Conservation (phyloP, 352 stramenopile genomes). For the Elongisporangium undulatum region DNA sequence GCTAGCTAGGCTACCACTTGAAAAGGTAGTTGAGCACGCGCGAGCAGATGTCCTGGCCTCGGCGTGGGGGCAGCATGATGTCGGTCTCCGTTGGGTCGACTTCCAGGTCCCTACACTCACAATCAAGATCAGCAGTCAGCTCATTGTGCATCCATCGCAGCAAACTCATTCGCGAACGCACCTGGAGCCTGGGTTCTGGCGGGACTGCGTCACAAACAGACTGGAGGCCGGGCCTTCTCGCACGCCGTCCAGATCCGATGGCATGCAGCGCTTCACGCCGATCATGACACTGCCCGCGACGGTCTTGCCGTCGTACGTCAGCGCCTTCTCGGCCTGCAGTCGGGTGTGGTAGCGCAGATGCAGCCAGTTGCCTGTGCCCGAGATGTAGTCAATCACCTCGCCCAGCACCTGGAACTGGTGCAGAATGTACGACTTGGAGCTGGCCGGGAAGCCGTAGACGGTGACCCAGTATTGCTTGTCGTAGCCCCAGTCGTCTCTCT, state of each 20-base stretch:
- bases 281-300: constrained; percentile 72
- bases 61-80: constrained; percentile 75
- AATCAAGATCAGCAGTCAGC: not conserved
- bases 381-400: constrained; percentile 69
- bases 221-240: constrained; percentile 48
- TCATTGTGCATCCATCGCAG: not conserved
- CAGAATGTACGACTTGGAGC: constrained; percentile 56
- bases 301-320: constrained; percentile 63
- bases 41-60: constrained; percentile 76
- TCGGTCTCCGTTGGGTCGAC: constrained; percentile 73
- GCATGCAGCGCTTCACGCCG: constrained; percentile 74
- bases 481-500: constrained; percentile 69
- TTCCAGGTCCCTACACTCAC: constrained; percentile 39
- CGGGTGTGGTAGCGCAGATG: constrained; percentile 76
- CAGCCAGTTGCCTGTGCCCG: constrained; percentile 69
- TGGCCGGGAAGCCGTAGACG: constrained; percentile 70
- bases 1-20: constrained; percentile 56
- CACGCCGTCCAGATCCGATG: constrained; percentile 56
- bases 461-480: constrained; percentile 86
- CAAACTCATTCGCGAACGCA: not conserved
- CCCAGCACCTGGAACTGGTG: constrained; percentile 75
- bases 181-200: constrained; percentile 36
- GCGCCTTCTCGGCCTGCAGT: constrained; percentile 75
- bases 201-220: constrained; percentile 43
- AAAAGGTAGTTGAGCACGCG: constrained; percentile 80